phyloP scores from a whole-genome alignment of 202 grass and related monocot species.

The Schoenoplectus tabernaemontani region DNA sequence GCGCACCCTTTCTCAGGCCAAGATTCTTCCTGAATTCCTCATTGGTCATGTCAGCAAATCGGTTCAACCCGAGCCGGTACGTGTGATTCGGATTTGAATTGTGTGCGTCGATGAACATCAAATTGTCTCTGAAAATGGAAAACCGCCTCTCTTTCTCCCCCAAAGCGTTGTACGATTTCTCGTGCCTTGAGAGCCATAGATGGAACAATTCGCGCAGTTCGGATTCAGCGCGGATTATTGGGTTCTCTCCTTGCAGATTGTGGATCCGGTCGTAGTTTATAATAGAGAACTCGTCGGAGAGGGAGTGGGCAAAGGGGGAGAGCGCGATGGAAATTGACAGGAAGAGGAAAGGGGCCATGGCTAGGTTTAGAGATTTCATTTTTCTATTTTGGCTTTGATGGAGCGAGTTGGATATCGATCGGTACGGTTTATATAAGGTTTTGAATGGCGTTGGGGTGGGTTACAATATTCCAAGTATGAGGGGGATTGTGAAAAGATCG shows the following conservation, averaged over 20 bases:
- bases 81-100: constrained; percentile 34
- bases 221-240: constrained; percentile 39
- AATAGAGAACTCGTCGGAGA: constrained; percentile 50
- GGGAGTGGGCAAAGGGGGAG: background rate
- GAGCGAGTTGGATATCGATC: background rate
- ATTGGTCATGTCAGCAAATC: constrained; percentile 73
- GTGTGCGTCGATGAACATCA: constrained; percentile 55
- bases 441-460: background rate
- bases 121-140: constrained; percentile 59
- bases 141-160: constrained; percentile 48
- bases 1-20: constrained; percentile 23
- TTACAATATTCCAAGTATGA: background rate
- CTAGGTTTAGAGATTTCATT: background rate
- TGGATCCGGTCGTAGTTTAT: constrained; percentile 44
- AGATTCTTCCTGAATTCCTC: constrained; percentile 54
- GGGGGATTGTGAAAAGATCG: constrained; percentile 1
- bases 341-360: background rate
- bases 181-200: constrained; percentile 39
- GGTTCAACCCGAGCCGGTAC: constrained; percentile 51
- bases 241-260: constrained; percentile 9
- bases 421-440: background rate
- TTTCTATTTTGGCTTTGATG: background rate
- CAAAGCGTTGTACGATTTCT: constrained; percentile 34
- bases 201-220: constrained; percentile 40
- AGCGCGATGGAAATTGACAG: background rate